phyloP scores from a whole-genome alignment of 1,284 basidiomycete species.

The Thecaphora thlaspeos region DNA sequence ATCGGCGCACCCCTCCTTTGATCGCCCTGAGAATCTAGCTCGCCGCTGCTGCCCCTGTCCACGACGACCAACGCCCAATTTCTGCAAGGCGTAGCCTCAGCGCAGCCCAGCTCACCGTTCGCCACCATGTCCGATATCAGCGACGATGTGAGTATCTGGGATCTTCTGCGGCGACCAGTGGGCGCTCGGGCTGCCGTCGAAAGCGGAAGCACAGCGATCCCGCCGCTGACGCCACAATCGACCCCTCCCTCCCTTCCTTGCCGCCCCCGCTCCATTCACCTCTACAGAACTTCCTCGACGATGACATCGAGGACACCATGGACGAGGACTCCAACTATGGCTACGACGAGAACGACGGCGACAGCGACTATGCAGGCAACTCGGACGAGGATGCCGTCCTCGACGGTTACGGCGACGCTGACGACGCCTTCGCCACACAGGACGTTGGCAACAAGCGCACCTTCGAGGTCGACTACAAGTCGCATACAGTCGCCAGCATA shows the following conservation, averaged over 20 bases:
- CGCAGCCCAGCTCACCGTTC: too few relatives aligned
- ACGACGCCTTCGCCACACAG: conserved; percentile 33
- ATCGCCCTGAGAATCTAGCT: too few relatives aligned
- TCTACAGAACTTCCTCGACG: conserved; percentile 16
- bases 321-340: conserved; percentile 51
- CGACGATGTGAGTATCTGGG: conserved; percentile 15
- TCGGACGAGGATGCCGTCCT: conserved; percentile 30
- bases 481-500: conserved; percentile 34
- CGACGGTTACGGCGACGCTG: conserved; percentile 27
- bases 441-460: conserved; percentile 32
- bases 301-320: conserved; percentile 49
- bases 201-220: neutral
- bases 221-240: too few relatives aligned
- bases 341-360: conserved; percentile 23
- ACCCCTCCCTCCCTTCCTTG: neutral
- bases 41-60: too few relatives aligned
- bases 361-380: conserved; percentile 7
- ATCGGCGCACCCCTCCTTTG: too few relatives aligned
- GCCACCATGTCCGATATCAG: conserved; percentile 32
- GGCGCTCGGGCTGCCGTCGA: too few relatives aligned
- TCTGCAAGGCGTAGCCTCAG: too few relatives aligned
- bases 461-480: conserved; percentile 52
- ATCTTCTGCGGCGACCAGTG: neutral
- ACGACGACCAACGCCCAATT: too few relatives aligned
- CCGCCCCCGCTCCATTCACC: conserved; percentile 1